Conservation (phyloP, 2,329 filamentous ascomycete species). For the Colletotrichum horii region DNA sequence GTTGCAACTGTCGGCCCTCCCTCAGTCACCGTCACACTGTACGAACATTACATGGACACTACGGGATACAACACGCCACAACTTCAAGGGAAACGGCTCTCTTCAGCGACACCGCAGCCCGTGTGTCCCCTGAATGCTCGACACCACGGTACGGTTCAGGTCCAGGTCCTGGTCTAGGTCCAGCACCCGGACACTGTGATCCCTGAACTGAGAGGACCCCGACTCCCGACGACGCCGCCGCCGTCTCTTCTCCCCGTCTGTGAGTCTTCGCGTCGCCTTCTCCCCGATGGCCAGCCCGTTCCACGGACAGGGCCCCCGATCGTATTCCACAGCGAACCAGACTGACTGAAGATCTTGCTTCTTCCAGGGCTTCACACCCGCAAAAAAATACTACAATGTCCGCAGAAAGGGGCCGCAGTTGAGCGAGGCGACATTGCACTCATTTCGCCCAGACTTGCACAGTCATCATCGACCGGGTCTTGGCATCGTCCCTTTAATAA, state of each 20-base stretch:
- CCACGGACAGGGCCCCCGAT: slow-evolving; percentile 4
- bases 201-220: neutral
- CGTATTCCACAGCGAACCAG: neutral
- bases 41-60: neutral
- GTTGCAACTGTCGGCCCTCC: neutral
- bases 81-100: neutral
- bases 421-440: slow-evolving; percentile 12
- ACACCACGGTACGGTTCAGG: neutral
- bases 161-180: neutral
- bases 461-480: neutral
- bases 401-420: neutral
- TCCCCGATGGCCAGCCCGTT: slow-evolving; percentile 9
- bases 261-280: neutral
- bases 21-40: neutral
- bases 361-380: neutral
- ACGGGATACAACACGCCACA: neutral
- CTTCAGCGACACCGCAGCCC: neutral
- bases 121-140: neutral
- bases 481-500: slow-evolving; percentile 11
- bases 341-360: slow-evolving; percentile 6
- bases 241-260: neutral
- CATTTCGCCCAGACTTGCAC: slow-evolving; percentile 6
- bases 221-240: neutral
- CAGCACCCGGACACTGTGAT: neutral
- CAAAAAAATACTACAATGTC: neutral